These are phyloP conservation scores for Pseudozyma sp. DNA, from an alignment of 1,284 basidiomycete species.

Conservation along the genomic window DNA sequence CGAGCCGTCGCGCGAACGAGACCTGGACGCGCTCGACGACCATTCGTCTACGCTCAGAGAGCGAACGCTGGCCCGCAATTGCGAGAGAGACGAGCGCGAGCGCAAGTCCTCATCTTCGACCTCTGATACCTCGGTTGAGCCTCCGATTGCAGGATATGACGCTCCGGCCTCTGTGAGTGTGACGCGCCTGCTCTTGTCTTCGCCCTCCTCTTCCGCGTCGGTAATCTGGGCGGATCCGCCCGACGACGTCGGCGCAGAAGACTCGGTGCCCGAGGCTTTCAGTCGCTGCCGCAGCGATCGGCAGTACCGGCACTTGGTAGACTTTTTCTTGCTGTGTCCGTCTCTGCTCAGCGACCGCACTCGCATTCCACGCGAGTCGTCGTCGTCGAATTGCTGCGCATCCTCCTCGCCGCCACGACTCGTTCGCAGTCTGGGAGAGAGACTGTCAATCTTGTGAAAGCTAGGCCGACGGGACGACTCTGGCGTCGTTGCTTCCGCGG, in stretches of 20 bases:
- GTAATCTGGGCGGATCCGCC: conserved; percentile 43
- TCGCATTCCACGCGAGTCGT: conserved; percentile 15
- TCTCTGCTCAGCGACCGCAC: conserved; percentile 43
- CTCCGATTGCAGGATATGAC: not conserved
- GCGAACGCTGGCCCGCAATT: conserved; percentile 37
- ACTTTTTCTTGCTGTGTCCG: conserved; percentile 47
- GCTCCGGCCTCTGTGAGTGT: not conserved
- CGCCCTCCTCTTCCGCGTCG: conserved; percentile 31
- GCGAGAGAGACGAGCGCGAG: conserved; percentile 19
- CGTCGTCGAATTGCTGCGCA: conserved; percentile 26
- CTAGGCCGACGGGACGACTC: conserved; percentile 47
- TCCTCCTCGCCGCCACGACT: conserved; percentile 19
- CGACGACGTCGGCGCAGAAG: conserved; percentile 30
- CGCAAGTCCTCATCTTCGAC: conserved; percentile 32
- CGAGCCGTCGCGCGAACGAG: conserved; percentile 23
- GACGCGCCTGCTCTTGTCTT: conserved; percentile 1
- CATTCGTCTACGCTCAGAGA: conserved; percentile 40
- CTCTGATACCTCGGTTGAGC: conserved; percentile 34
- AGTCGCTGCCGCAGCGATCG: conserved; percentile 41
- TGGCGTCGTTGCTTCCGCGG: conserved; percentile 40
- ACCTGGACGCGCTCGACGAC: conserved; percentile 19
- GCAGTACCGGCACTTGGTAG: conserved; percentile 47
- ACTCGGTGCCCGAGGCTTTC: conserved; percentile 19
- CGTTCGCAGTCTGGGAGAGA: conserved; percentile 16
- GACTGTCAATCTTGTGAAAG: conserved; percentile 25